Percentiles rank a stretch among this genome's conserved stretches.
These are phyloP conservation scores for Besnoitia besnoiti DNA, from an alignment of 169 alveolate species.

Conservation along the genomic window DNA sequence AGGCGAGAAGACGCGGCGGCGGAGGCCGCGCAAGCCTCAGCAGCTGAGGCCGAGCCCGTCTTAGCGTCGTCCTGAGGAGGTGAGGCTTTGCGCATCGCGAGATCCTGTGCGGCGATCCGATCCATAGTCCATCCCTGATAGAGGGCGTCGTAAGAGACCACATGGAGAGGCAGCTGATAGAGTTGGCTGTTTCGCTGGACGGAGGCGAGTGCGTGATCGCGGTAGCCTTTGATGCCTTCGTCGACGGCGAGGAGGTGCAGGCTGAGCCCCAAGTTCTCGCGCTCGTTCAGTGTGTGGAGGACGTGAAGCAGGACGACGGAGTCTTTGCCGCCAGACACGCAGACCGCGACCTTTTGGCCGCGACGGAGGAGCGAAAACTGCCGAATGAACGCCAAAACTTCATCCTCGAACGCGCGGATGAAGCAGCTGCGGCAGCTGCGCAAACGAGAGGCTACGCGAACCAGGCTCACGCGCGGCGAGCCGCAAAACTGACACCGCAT, in stretches of 20 bases:
- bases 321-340: slow-evolving; percentile 99
- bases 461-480: slow-evolving; percentile 11
- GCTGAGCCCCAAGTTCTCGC: slow-evolving; percentile 91
- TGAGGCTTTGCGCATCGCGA: not conserved
- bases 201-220: slow-evolving; percentile 96
- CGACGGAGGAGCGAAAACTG: slow-evolving; percentile 76
- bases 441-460: slow-evolving; percentile 89
- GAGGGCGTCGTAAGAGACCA: slow-evolving; percentile 84
- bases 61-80: too few relatives aligned
- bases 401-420: slow-evolving; percentile 92
- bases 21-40: not conserved
- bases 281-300: slow-evolving; percentile 88
- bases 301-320: slow-evolving; percentile 96
- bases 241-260: slow-evolving; percentile 94
- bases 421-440: slow-evolving; percentile 94
- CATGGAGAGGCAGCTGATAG: slow-evolving; percentile 88
- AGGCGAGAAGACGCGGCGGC: not conserved
- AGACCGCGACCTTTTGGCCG: slow-evolving; percentile 95
- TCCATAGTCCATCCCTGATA: slow-evolving; percentile 96
- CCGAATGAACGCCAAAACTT: slow-evolving; percentile 90
- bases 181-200: slow-evolving; percentile 87
- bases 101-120: slow-evolving; percentile 87
- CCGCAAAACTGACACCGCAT: slow-evolving; percentile 12
- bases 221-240: slow-evolving; percentile 98
- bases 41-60: too few relatives aligned